Evolutionary conservation across 2,329 filamentous ascomycete genomes (phyloP).

Genomic region (Pseudopyrenochaeta lycopersici): DNA sequence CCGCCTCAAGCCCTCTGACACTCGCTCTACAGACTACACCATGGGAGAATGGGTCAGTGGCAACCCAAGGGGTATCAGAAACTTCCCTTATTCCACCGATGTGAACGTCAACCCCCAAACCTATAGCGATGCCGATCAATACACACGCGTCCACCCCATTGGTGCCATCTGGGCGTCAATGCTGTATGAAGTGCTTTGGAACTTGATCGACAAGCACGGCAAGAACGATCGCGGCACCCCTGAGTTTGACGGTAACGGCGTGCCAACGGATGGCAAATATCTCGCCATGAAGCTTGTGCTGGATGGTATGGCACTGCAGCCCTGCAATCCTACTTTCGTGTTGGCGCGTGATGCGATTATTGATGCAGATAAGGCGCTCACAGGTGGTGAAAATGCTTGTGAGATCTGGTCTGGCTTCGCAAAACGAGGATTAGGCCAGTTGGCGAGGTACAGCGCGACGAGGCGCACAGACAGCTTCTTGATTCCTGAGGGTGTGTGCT

Average conservation of each 20-base stretch:
- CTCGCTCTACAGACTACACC: conserved; percentile 56
- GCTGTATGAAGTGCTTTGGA: conserved; percentile 67
- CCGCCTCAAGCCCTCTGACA: conserved; percentile 58
- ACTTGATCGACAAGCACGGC: conserved; percentile 65
- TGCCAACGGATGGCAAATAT: conserved; percentile 64
- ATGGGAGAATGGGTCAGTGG: conserved; percentile 63
- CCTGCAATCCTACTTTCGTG: conserved; percentile 65
- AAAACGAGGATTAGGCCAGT: conserved; percentile 63
- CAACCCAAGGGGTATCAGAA: conserved; percentile 57
- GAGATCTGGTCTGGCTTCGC: conserved; percentile 65
- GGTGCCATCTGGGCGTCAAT: conserved; percentile 63
- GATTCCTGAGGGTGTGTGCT: conserved; percentile 30
- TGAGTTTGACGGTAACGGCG: conserved; percentile 53
- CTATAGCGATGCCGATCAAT: conserved; percentile 56
- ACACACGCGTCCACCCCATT: conserved; percentile 56
- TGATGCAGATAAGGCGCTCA: conserved; percentile 63
- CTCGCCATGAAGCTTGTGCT: conserved; percentile 63
- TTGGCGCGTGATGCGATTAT: conserved; percentile 64
- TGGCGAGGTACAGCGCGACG: conserved; percentile 31
- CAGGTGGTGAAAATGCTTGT: conserved; percentile 61
- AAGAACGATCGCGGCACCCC: conserved; percentile 58
- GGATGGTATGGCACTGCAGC: conserved; percentile 64
- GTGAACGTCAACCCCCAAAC: conserved; percentile 60
- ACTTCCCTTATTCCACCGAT: conserved; percentile 62
- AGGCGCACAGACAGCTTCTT: conserved; percentile 31